A percentile compares a stretch with the other conserved stretches of the same genome.
Evolutionary conservation across 2,329 filamentous ascomycete genomes (phyloP).

Genomic region (Davidsoniella eucalypti): DNA sequence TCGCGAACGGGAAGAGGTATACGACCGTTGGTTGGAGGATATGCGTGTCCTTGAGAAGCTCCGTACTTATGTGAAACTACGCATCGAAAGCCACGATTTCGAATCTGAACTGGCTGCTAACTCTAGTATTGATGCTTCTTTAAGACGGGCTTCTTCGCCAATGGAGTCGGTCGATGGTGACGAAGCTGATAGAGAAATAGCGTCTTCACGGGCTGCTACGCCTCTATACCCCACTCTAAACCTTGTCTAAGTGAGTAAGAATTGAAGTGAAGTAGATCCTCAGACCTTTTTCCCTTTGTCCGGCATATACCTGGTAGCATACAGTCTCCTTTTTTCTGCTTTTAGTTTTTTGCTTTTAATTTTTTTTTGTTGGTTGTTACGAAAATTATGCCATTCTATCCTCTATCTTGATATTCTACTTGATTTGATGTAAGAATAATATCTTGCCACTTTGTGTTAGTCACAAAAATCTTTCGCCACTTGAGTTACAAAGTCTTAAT

Average conservation of each 20-base stretch:
- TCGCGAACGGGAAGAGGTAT: slow-evolving; percentile 42
- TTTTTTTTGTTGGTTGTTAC: too few species aligned
- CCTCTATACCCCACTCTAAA: slow-evolving; percentile 12
- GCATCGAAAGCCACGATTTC: slow-evolving; percentile 41
- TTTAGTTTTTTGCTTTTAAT: background rate
- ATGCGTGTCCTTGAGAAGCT: slow-evolving; percentile 48
- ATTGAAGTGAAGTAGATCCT: too few species aligned
- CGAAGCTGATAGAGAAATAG: slow-evolving; percentile 6
- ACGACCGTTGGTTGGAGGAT: slow-evolving; percentile 50
- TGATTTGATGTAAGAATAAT: too few species aligned
- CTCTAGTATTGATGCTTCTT: background rate
- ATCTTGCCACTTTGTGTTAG: too few species aligned
- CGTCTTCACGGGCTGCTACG: slow-evolving; percentile 5
- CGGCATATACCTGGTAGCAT: background rate
- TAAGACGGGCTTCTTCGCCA: background rate
- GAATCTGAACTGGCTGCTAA: slow-evolving; percentile 18
- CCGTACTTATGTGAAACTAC: slow-evolving; percentile 38
- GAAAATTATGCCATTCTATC: too few species aligned
- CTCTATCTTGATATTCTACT: too few species aligned
- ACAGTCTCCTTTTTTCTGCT: background rate
- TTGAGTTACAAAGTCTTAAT: too few species aligned
- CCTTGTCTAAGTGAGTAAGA: background rate
- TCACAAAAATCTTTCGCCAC: too few species aligned
- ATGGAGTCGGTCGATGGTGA: background rate
- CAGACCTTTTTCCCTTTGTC: background rate